Conservation (phyloP, 495 filamentous ascomycete species). For the Cudoniella acicularis region DNA sequence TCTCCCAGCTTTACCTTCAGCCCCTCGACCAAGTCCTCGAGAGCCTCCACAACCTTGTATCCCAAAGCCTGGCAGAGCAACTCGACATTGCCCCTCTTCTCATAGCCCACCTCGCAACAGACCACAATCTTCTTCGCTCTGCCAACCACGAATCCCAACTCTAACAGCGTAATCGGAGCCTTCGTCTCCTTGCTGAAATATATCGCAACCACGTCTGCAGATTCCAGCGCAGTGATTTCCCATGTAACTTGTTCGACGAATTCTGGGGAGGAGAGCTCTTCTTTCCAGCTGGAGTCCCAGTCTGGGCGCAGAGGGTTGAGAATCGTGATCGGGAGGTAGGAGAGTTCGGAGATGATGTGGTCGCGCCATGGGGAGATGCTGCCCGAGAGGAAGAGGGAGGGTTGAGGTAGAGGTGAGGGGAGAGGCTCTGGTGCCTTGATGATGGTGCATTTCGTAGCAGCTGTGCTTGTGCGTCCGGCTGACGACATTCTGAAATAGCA, state of each 20-base stretch:
- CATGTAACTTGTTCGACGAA: constrained; percentile 54
- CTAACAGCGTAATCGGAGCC: constrained; percentile 47
- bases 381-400: constrained; percentile 22
- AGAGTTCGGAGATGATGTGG: constrained; percentile 30
- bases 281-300: constrained; percentile 51
- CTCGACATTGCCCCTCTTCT: constrained; percentile 53
- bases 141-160: constrained; percentile 48
- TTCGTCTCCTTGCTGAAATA: constrained; percentile 46
- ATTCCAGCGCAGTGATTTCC: constrained; percentile 54
- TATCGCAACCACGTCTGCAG: constrained; percentile 48
- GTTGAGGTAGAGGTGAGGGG: neutral
- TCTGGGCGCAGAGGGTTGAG: constrained; percentile 53
- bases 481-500: neutral
- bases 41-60: constrained; percentile 23
- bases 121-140: constrained; percentile 44
- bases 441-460: neutral
- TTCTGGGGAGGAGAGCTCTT: constrained; percentile 38
- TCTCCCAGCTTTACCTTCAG: neutral
- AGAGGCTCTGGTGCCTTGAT: constrained; percentile 15
- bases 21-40: neutral
- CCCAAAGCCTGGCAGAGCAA: constrained; percentile 46
- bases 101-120: constrained; percentile 47
- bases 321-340: constrained; percentile 47
- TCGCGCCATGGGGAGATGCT: constrained; percentile 36
- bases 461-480: neutral